Percentiles rank a stretch among this genome's conserved stretches.
Conservation (phyloP, 164 flowering plant genomes). For the Tetracentron sinense region DNA sequence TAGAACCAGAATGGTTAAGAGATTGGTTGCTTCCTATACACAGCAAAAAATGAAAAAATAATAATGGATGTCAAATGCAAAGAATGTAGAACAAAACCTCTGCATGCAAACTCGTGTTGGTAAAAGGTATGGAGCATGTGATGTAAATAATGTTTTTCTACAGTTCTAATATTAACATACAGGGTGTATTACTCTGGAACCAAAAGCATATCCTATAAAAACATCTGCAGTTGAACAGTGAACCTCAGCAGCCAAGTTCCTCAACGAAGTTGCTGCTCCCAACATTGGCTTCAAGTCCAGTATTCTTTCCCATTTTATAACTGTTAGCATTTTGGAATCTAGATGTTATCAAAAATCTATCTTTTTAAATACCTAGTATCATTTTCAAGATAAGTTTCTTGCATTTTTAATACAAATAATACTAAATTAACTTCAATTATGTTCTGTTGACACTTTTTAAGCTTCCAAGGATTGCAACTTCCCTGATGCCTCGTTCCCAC, state of each 20-base stretch:
- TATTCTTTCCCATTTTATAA: background rate
- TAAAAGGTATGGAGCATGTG: background rate
- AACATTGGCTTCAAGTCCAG: background rate
- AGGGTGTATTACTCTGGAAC: background rate
- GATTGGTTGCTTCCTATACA: constrained; percentile 39
- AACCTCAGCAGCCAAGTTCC: no score
- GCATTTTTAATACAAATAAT: no score
- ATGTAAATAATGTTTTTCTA: background rate
- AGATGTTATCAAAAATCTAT: background rate
- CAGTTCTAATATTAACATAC: background rate
- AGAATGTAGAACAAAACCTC: background rate
- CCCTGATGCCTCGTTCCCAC: background rate
- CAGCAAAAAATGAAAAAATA: background rate
- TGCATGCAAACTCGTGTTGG: background rate
- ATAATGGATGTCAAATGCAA: background rate
- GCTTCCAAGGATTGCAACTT: background rate
- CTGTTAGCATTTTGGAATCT: background rate
- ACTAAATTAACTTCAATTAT: background rate
- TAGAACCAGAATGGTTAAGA: constrained; percentile 24
- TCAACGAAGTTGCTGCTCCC: background rate
- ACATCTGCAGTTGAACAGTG: background rate
- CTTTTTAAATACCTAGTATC: background rate
- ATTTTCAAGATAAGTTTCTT: background rate
- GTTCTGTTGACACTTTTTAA: background rate
- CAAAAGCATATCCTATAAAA: background rate